Base-by-base conservation (phyloP, 139 green algal genomes). In the Marvania coccoides region DNA sequence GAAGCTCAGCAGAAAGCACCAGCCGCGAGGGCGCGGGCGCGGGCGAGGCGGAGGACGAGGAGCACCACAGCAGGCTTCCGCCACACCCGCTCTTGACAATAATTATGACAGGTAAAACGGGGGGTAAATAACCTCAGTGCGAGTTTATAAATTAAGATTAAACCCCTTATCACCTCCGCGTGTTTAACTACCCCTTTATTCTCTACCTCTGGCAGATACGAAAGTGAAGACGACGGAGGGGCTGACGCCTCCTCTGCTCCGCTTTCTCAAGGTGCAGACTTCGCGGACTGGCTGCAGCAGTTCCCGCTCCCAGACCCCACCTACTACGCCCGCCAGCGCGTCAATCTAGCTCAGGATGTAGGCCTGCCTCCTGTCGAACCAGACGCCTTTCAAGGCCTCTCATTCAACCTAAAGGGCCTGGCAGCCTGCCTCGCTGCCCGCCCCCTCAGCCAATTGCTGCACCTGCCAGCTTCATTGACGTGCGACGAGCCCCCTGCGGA, bases 391-490 rank as follows among this genome's bases (percentile, higher is more conserved):
- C 64, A 74, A 58, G 67, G 67, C n/a, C 23, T 68, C n/a, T 67
- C 67, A 0, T 45, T 74, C 6, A 55, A 74, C 30, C 30, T 74
- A 19, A 38, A 67, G 8, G 67, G 67, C 37, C 48, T 74, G 37
- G 57, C 67, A 2, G 23, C 47, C 29, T 67, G 57, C 38, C 37
- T 74, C 28, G 37, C 42, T n/a, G 37, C 56, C 30, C 31, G 65
- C 30, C 67, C 67, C n/a, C 30, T 24, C 2, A 68, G 58, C 23
- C 4, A 19, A 33, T 10, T 68, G 56, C 37, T 74, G 3, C 30
- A 57, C 19, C 65, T 51, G 42, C 42, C 42, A 19, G 19, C 42
- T 51, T 19, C 42, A 51, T 51, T 51, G 42, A 51, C 42, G 42
- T 28, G 42, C 19, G 42, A 28, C 19, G 42, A 28, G 19, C 19